Conservation (phyloP, 768 basidiomycete genomes). For the Agaricus blazei region DNA sequence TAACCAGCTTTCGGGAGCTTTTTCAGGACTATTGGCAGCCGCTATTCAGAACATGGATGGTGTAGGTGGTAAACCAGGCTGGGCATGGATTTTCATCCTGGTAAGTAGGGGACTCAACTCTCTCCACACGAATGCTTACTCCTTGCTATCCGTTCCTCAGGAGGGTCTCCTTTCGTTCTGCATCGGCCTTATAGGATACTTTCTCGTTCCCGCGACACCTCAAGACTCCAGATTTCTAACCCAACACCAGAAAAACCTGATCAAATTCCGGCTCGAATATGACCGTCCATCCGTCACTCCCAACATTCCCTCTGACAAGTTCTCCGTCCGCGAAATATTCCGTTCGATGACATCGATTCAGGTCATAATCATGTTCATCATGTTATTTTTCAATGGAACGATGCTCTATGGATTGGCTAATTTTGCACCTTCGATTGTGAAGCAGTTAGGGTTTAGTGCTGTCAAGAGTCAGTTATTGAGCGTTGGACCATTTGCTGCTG, state of each 20-base stretch:
- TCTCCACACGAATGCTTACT: too few species aligned
- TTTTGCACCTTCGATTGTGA: slow-evolving; percentile 44
- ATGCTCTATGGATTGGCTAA: slow-evolving; percentile 28
- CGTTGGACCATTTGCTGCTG: slow-evolving; percentile 29
- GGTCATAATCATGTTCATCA: slow-evolving; percentile 27
- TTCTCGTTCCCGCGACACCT: slow-evolving; percentile 29
- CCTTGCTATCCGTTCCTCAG: slow-evolving; percentile 10
- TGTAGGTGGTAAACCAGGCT: slow-evolving; percentile 44
- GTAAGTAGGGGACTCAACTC: slow-evolving; percentile 9
- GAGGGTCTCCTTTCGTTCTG: slow-evolving; percentile 46
- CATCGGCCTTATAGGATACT: slow-evolving; percentile 40
- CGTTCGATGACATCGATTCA: slow-evolving; percentile 27
- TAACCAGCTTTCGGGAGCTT: slow-evolving; percentile 44
- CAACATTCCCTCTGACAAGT: slow-evolving; percentile 18
- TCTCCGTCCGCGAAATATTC: slow-evolving; percentile 25
- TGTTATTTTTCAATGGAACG: slow-evolving; percentile 31
- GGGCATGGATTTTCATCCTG: slow-evolving; percentile 36
- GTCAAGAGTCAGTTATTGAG: slow-evolving; percentile 35
- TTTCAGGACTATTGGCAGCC: slow-evolving; percentile 60
- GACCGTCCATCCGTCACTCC: slow-evolving; percentile 27
- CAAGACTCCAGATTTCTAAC: slow-evolving; percentile 24
- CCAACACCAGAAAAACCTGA: slow-evolving; percentile 30
- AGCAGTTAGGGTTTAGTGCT: slow-evolving; percentile 36
- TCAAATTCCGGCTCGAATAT: slow-evolving; percentile 23
- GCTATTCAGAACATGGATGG: slow-evolving; percentile 57